Evolutionary conservation across 768 basidiomycete species (phyloP).

Genomic region (Agaricus sinodeliciosus): DNA sequence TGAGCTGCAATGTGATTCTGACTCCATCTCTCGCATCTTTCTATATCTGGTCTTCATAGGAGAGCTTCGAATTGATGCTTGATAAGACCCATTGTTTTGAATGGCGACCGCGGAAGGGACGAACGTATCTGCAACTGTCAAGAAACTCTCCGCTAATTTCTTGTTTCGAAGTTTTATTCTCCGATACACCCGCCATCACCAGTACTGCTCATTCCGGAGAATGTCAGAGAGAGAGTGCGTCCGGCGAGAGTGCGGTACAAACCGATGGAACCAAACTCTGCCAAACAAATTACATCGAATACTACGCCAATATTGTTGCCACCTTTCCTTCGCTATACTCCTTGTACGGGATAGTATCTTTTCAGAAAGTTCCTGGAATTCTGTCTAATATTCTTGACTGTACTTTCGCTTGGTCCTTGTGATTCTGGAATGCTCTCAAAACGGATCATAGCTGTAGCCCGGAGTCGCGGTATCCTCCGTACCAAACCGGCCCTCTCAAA

Average conservation of each 20-base stretch:
- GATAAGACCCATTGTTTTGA: not conserved
- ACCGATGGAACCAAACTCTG: constrained; percentile 7
- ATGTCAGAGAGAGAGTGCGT: not conserved
- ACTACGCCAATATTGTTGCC: no score
- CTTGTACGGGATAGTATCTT: not conserved
- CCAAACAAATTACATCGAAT: constrained; percentile 15
- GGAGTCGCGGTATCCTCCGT: constrained; percentile 46
- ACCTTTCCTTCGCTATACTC: not conserved
- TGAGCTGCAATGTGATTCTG: no score
- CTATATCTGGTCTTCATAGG: no score
- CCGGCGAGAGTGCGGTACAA: not conserved
- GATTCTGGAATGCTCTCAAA: constrained; percentile 54
- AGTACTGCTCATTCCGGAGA: no score
- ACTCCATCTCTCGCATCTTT: no score
- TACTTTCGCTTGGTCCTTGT: not conserved
- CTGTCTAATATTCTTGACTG: not conserved
- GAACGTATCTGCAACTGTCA: not conserved
- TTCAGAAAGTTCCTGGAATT: no score
- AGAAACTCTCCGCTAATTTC: no score
- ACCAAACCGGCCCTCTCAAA: constrained; percentile 21
- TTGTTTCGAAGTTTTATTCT: no score
- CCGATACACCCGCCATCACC: no score
- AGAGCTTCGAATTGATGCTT: no score
- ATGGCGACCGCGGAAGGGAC: not conserved
- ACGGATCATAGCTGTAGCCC: constrained; percentile 59